Base-by-base conservation (phyloP, 192 early-diverging fungal species). In the Spinellus fusiger region DNA sequence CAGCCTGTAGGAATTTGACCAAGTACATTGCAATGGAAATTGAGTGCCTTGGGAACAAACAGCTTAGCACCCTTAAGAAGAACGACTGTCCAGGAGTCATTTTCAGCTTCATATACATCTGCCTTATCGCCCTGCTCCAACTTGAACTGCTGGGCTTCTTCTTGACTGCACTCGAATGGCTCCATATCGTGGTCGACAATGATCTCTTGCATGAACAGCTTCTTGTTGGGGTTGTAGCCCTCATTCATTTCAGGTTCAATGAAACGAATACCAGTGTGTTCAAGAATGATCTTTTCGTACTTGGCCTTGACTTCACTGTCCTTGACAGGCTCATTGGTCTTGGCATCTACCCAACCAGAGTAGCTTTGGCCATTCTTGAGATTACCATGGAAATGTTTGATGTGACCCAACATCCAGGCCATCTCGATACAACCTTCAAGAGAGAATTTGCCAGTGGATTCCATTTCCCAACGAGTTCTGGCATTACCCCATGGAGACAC, bases 381-480 rank as follows among this genome's bases (percentile, higher is more conserved):
- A 26, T 82, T 80, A 47, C 93, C 93, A 58, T 87, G 86, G 70
- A 86, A 84, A 67, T 90, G 92, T 70, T 86, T 90, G 77, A 97
- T 93, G 59, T 88, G 87, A 44, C 92, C 92, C 95, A 97, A 95
- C 74, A 97, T 90, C 92, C 95, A 94, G 7, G 95, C 92, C 86
- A 97, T 87, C 74, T 97, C 95, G 64, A 97, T 93, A 70, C 90
- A 93, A 16, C 95, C 92, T 56, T 91, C 88, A 31, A 93, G 79
- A 31, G 89, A 91, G 77, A 93, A 88, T 71, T 91, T 83, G 61
- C 93, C 92, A 53, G 81, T 75, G 40, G 91, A 85, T 75, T 97
- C 95, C 82, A 97, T 92, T 70, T 97, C 93, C 95, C 95, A 97
- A 57, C 95, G 90, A 54, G 93, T 97, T 61, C 93, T 80, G 15